Percentiles rank a stretch among this genome's conserved stretches.
Evolutionary conservation across 306 rosid genomes (phyloP).

Genomic region (Cicer bijugum): DNA sequence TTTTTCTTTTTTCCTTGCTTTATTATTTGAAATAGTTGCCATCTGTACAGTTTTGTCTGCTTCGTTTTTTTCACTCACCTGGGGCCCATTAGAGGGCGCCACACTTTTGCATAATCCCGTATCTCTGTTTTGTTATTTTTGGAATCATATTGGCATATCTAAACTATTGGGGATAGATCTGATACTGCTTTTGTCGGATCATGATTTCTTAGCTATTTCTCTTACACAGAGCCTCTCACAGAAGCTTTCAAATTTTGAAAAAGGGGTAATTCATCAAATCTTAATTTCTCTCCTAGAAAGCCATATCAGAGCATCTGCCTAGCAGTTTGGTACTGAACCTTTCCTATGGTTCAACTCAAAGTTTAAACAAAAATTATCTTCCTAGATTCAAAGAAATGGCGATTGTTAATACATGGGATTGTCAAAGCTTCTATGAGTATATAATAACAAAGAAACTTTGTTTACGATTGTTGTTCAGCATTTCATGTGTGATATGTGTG

Average conservation of each 20-base stretch:
- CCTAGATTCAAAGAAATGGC: neutral
- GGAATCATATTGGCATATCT: conserved; percentile 24
- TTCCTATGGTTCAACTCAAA: conserved; percentile 24
- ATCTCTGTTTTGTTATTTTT: conserved; percentile 15
- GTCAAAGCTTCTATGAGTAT: neutral
- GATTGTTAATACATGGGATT: no score
- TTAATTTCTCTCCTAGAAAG: conserved; percentile 5
- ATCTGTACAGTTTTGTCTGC: conserved; percentile 10
- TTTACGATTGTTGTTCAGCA: neutral
- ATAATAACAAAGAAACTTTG: neutral
- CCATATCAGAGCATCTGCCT: conserved; percentile 5
- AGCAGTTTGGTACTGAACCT: neutral
- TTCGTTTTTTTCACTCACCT: conserved; percentile 25
- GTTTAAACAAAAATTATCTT: conserved; percentile 2
- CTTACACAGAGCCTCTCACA: neutral
- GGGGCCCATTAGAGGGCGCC: conserved; percentile 5
- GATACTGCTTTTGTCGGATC: neutral
- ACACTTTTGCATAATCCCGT: conserved; percentile 1
- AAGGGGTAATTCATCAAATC: conserved; percentile 9
- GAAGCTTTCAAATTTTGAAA: neutral
- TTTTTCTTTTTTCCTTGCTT: conserved; percentile 5
- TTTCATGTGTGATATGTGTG: conserved; percentile 16
- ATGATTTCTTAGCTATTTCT: conserved; percentile 11
- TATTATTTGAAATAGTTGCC: neutral
- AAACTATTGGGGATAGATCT: conserved; percentile 1